A percentile compares a stretch with the other conserved stretches of the same genome.
Evolutionary conservation across 208 protist genomes (phyloP).

Genomic region (Leishmania gerbilli): DNA sequence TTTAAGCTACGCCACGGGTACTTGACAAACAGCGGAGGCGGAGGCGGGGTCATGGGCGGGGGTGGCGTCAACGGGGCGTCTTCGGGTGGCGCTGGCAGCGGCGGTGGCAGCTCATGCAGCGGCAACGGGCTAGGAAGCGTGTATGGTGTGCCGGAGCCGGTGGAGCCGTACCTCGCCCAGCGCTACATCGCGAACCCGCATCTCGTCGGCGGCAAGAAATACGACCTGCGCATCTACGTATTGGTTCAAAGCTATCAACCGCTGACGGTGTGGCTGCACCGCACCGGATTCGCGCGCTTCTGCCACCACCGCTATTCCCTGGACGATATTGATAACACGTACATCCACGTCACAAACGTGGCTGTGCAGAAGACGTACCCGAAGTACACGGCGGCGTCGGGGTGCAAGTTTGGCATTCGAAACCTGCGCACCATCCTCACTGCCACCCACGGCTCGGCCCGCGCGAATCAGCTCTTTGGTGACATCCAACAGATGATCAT

Average conservation of each 20-base stretch:
- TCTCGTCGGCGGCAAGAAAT: conserved; percentile 93
- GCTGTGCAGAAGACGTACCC: conserved; percentile 96
- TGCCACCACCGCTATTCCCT: conserved; percentile 92
- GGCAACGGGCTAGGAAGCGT: conserved; percentile 4
- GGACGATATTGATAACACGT: conserved; percentile 92
- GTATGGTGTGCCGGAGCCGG: conserved; percentile 50
- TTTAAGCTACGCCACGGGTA: conserved; percentile 71
- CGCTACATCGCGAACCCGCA: conserved; percentile 93
- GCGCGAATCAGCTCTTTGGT: conserved; percentile 88
- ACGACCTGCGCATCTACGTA: conserved; percentile 94
- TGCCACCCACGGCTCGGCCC: conserved; percentile 76
- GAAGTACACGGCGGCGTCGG: conserved; percentile 84
- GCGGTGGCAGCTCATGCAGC: conserved; percentile 1
- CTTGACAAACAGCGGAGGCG: conserved; percentile 21
- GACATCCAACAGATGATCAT: conserved; percentile 95
- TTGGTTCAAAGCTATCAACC: conserved; percentile 88
- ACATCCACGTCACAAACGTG: conserved; percentile 97
- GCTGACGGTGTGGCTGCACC: conserved; percentile 89
- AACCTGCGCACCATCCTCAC: conserved; percentile 84
- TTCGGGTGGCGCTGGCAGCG: conserved; percentile 1
- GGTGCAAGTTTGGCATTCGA: conserved; percentile 88
- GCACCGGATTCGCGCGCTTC: conserved; percentile 93
- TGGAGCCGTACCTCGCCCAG: conserved; percentile 88
- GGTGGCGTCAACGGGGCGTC: conserved; percentile 1
- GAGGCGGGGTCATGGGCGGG: neutral